Evolutionary conservation across 2,329 filamentous ascomycete species (phyloP).

Genomic region (Diplodia sapinea): DNA sequence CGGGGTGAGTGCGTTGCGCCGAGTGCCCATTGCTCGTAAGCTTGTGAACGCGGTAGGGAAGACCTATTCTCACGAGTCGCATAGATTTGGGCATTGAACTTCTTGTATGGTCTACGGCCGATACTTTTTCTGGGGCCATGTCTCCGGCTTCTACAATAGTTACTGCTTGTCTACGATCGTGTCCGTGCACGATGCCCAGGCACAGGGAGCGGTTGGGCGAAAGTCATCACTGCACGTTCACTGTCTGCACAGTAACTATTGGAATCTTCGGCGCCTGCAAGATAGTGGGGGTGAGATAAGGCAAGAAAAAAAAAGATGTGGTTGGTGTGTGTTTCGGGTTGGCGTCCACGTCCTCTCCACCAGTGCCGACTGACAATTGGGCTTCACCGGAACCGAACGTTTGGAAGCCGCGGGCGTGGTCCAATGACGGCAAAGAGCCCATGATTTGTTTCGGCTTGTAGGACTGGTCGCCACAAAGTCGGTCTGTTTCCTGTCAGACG

Average conservation of each 20-base stretch:
- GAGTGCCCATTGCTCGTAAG: too few relatives aligned
- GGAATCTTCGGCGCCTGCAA: background rate
- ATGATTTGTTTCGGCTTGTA: background rate
- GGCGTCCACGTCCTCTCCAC: background rate
- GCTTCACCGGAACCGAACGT: background rate
- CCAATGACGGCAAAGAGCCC: background rate
- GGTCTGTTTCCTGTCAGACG: background rate
- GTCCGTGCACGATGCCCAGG: too few relatives aligned
- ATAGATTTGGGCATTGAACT: too few relatives aligned
- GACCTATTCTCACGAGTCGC: too few relatives aligned
- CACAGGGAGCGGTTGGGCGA: too few relatives aligned
- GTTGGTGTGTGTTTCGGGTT: background rate
- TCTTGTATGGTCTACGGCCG: too few relatives aligned
- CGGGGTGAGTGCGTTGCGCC: too few relatives aligned
- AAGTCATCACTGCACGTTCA: background rate
- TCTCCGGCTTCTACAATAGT: too few relatives aligned
- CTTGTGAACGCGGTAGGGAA: too few relatives aligned
- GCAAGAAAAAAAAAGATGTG: background rate
- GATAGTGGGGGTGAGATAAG: background rate
- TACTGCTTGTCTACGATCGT: too few relatives aligned
- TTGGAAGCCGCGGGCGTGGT: background rate
- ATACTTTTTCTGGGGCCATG: too few relatives aligned
- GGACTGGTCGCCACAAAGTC: background rate
- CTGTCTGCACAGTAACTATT: background rate
- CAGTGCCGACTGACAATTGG: background rate